Percentiles rank a stretch among this genome's conserved stretches.
Evolutionary conservation across 73 alveolate genomes (phyloP).

Genomic region (Tetrahymena malaccensis): DNA sequence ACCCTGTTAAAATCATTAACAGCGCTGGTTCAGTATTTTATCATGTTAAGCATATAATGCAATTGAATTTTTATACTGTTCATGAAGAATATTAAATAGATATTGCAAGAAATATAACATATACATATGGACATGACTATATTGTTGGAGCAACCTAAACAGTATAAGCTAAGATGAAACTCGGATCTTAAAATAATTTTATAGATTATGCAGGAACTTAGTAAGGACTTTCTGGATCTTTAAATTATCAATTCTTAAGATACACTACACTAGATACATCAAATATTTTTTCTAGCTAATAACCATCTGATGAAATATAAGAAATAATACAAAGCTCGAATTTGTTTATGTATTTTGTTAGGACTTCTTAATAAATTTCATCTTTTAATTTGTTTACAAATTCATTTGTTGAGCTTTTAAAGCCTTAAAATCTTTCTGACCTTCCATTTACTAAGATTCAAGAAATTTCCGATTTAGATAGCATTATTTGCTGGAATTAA

Average conservation of each 20-base stretch:
- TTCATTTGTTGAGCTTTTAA: not conserved
- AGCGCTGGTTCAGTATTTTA: not conserved
- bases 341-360: not conserved
- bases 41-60: not conserved
- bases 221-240: not conserved
- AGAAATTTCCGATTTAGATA: not conserved
- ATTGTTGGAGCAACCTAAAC: not conserved
- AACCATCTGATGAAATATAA: not conserved
- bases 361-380: not conserved
- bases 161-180: not conserved
- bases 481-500: not conserved
- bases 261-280: not conserved
- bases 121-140: not conserved
- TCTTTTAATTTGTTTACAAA: not conserved
- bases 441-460: not conserved
- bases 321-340: not conserved
- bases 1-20: not conserved
- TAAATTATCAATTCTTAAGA: not conserved
- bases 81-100: not conserved
- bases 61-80: not conserved
- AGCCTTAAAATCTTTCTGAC: not conserved
- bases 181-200: not conserved
- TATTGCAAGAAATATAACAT: not conserved
- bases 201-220: not conserved
- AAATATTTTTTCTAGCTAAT: not conserved